These are phyloP conservation scores for Candida corydali DNA, from an alignment of 805 yeast species.

Conservation along the genomic window DNA sequence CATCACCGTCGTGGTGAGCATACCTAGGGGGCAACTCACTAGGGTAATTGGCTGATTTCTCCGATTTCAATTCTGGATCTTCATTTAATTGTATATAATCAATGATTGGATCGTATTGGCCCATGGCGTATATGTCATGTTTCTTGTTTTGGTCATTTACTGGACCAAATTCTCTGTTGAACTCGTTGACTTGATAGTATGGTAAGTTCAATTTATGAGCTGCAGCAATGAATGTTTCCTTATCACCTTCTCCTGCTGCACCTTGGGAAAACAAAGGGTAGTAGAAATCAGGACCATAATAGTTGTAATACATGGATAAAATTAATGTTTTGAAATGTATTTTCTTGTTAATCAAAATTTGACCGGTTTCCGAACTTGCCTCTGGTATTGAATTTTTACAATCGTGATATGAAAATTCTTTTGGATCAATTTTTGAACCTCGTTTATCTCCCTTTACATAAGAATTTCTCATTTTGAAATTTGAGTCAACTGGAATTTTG, in stretches of 20 bases:
- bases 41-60: constrained; percentile 10
- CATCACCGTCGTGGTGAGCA: constrained; percentile 20
- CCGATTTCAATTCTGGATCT: constrained; percentile 8
- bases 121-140: constrained; percentile 32
- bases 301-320: constrained; percentile 35
- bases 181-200: constrained; percentile 35
- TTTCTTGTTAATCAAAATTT: constrained; percentile 30
- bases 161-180: constrained; percentile 35
- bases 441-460: constrained; percentile 24
- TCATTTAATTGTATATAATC: constrained; percentile 20
- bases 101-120: constrained; percentile 33
- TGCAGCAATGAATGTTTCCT: constrained; percentile 40
- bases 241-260: constrained; percentile 42
- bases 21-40: constrained; percentile 14
- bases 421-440: constrained; percentile 13
- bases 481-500: constrained; percentile 19
- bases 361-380: constrained; percentile 38
- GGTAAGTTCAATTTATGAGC: constrained; percentile 34
- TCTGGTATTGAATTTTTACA: constrained; percentile 31
- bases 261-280: constrained; percentile 39
- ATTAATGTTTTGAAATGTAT: constrained; percentile 28
- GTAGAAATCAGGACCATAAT: constrained; percentile 32
- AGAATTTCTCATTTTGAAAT: constrained; percentile 20
- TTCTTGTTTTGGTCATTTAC: constrained; percentile 14
- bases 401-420: constrained; percentile 21